Conservation (phyloP, 2,329 filamentous ascomycete genomes). For the Pochonia chlamydosporia region DNA sequence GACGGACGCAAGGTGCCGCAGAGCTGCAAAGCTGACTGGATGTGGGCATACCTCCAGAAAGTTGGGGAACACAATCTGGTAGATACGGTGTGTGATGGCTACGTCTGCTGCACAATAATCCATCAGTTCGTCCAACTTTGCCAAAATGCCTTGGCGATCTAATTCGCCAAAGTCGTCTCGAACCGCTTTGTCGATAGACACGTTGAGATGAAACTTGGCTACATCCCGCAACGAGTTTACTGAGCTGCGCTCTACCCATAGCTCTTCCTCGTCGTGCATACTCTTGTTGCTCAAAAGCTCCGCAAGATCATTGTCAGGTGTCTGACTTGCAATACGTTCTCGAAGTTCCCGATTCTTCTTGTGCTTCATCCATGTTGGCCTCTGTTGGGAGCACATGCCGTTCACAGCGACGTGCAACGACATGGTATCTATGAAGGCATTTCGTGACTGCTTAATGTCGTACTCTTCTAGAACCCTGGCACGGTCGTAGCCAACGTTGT, state of each 20-base stretch:
- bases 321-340: conserved; percentile 70
- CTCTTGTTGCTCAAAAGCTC: conserved; percentile 62
- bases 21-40: conserved; percentile 91
- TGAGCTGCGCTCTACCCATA: conserved; percentile 93
- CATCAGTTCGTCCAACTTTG: conserved; percentile 73
- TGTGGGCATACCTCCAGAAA: conserved; percentile 90
- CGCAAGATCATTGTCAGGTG: conserved; percentile 64
- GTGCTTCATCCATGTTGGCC: conserved; percentile 96
- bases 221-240: conserved; percentile 94
- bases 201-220: conserved; percentile 89
- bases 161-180: conserved; percentile 83
- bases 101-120: conserved; percentile 97
- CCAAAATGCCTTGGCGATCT: conserved; percentile 63
- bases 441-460: conserved; percentile 71
- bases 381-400: conserved; percentile 95
- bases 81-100: conserved; percentile 87
- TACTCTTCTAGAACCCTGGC: conserved; percentile 89
- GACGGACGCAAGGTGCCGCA: conserved; percentile 88
- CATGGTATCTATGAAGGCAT: conserved; percentile 94
- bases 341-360: conserved; percentile 82
- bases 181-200: conserved; percentile 83
- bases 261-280: conserved; percentile 82
- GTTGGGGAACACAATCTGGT: conserved; percentile 83
- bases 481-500: conserved; percentile 93
- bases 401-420: conserved; percentile 96